Evolutionary conservation across 768 basidiomycete species (phyloP).

Genomic region (Russula vinacea): DNA sequence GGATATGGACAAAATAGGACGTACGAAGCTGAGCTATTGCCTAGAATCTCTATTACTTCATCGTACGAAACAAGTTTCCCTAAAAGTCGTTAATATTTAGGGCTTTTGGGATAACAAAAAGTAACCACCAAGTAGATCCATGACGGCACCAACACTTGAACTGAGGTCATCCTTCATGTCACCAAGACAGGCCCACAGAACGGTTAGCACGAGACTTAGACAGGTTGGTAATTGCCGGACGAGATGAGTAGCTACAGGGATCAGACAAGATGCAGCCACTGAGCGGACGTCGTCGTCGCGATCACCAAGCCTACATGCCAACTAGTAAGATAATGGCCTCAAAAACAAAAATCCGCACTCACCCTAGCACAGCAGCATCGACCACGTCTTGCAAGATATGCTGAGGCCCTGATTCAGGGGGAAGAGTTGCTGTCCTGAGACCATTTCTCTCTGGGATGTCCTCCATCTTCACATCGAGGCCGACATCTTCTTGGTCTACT

Average conservation of each 20-base stretch:
- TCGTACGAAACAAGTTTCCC: conserved; percentile 80
- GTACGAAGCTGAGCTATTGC: conserved; percentile 65
- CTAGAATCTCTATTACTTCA: conserved; percentile 73
- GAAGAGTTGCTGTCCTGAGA: conserved; percentile 36
- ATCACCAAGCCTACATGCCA: conserved; percentile 68
- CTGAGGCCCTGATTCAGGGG: conserved; percentile 39
- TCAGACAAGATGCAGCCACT: conserved; percentile 87
- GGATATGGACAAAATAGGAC: conserved; percentile 35
- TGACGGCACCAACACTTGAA: conserved; percentile 93
- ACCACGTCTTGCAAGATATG: conserved; percentile 77
- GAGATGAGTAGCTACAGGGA: conserved; percentile 81
- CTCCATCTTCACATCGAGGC: conserved; percentile 26
- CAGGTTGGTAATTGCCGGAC: conserved; percentile 72
- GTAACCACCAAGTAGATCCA: conserved; percentile 87
- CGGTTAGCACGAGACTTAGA: conserved; percentile 69
- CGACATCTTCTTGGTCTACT: conserved; percentile 3
- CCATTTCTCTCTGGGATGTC: conserved; percentile 3
- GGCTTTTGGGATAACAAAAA: background rate
- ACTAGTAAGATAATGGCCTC: conserved; percentile 9
- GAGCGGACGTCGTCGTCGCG: conserved; percentile 94
- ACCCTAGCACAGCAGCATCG: conserved; percentile 90
- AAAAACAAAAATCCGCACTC: conserved; percentile 32
- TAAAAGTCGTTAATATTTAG: conserved; percentile 34
- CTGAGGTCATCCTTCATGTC: conserved; percentile 96
- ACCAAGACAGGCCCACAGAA: conserved; percentile 85